Base-by-base conservation (phyloP, 441 rosid species). In the Macaranga tanarius region DNA sequence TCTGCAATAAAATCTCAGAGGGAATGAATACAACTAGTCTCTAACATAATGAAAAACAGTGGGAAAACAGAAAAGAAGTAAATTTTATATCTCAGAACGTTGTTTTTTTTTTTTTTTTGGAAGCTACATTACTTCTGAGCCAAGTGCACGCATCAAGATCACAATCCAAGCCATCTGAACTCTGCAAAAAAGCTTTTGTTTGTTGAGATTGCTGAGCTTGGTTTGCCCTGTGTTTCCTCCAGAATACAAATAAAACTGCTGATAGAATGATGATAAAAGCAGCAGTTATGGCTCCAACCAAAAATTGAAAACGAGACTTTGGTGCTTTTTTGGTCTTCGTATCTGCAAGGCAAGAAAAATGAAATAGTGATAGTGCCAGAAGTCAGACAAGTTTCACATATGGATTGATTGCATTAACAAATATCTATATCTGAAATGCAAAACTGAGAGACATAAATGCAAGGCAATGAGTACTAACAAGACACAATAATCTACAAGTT, bases 1-100 rank as follows among this genome's bases (percentile, higher is more conserved):
- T 74, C 75, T 76, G 71, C 62, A 71, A 68, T 57, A 16, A 62
- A 65, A 65, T 40, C 17, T 45, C 67, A 34, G 38, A 4, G 38
- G 38, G 38, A 34, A 34, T 34, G 6, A 34, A 7, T 0, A 34
- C 38, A 34, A 34, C 7, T 34, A 34, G 7, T 34, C 6, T 34
- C 38, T 7, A 34, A 7, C 38, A 34, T n/a, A n/a, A n/a, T n/a
- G n/a, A n/a, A 5, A 34, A 34, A 34, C 38, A 34, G 38, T 34
- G 38, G 38, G 38, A 34, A 34, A 34, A 34, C 6, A 7, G 38
- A 34, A 34, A 34, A 34, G 6, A 34, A 34, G 38, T 5, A 34
- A 34, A 34, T 0, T 34, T 34, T 3, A 34, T 34, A 34, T 34
- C 38, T 34, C 38, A 34, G 38, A 34, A 4, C 38, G 38, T 44